Conservation (phyloP, 257 asterid genomes). For the Solanum neorickii region DNA sequence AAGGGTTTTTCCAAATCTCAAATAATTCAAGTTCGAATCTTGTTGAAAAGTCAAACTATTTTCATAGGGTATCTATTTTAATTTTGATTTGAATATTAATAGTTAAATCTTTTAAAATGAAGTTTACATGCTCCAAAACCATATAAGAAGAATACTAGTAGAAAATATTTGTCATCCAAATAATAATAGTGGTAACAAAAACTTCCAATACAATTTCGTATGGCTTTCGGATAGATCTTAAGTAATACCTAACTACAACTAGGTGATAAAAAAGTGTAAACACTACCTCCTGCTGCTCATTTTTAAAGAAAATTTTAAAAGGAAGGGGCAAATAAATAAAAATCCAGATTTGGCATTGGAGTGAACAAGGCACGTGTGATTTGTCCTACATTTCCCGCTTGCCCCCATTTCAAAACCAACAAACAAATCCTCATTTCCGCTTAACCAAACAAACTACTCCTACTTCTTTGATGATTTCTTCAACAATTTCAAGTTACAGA, state of each 20-base stretch:
- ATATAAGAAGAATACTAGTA: background rate
- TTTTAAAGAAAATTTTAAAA: background rate
- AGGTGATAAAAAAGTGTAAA: background rate
- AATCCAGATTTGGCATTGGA: background rate
- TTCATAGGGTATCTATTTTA: background rate
- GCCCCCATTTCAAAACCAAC: background rate
- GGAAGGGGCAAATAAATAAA: background rate
- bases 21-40: background rate
- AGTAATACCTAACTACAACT: background rate
- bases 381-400: constrained; percentile 2
- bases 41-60: background rate
- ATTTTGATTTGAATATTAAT: background rate
- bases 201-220: background rate
- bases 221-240: background rate
- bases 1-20: background rate
- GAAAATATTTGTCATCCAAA: background rate
- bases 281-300: background rate
- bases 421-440: background rate
- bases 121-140: background rate
- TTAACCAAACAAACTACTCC: background rate
- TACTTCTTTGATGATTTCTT: background rate
- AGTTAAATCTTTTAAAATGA: background rate
- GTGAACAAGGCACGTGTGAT: background rate
- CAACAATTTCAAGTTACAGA: background rate
- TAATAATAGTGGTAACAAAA: background rate